Evolutionary conservation across 2,329 filamentous ascomycete species (phyloP).

Genomic region (Aspergillus oerlinghausenensis): DNA sequence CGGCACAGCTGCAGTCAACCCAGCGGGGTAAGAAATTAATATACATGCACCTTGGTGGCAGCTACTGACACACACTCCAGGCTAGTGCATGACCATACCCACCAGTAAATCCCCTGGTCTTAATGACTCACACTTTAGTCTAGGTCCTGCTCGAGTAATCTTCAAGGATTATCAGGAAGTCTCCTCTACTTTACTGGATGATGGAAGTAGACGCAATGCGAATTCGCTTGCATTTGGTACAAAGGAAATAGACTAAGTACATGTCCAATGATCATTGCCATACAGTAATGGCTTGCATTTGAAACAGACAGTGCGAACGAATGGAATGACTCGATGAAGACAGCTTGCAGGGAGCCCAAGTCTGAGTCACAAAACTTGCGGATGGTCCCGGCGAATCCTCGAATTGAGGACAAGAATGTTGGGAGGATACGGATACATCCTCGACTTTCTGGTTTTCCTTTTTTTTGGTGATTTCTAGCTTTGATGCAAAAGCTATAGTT

Average conservation of each 20-base stretch:
- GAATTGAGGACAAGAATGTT: background rate
- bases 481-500: background rate
- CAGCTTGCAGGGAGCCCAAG: background rate
- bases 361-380: background rate
- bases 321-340: background rate
- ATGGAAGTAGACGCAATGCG: background rate
- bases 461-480: background rate
- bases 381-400: background rate
- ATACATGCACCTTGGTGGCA: no score
- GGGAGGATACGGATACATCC: background rate
- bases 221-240: background rate
- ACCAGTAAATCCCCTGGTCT: no score
- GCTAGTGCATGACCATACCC: no score
- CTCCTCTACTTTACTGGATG: background rate
- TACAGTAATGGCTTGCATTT: background rate
- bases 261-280: background rate
- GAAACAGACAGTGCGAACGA: background rate
- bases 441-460: background rate
- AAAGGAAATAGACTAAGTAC: background rate
- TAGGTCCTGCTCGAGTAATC: no score
- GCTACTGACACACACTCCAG: no score
- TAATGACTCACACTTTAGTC: no score
- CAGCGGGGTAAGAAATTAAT: no score
- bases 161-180: no score
- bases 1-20: no score